These are phyloP conservation scores for Colletotrichum somersetense DNA, from an alignment of 2,329 filamentous ascomycete genomes.

Conservation along the genomic window DNA sequence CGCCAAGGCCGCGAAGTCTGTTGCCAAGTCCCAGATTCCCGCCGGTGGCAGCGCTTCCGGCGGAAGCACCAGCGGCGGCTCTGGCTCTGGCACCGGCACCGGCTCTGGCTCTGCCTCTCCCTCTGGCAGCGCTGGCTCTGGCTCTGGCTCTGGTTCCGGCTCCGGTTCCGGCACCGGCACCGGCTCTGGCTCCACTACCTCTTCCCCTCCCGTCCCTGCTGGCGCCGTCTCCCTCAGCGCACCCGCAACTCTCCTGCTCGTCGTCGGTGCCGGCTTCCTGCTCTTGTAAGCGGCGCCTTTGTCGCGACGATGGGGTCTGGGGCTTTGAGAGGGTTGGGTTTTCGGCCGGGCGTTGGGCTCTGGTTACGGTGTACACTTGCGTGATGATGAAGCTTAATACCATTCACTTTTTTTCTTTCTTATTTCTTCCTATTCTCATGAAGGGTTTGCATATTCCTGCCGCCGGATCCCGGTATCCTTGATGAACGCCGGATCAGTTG, in stretches of 20 bases:
- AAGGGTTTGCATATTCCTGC: neutral
- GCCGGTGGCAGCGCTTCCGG: conserved; percentile 40
- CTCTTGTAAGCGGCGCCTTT: conserved; percentile 49
- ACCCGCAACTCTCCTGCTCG: conserved; percentile 58
- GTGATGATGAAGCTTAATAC: conserved; percentile 40
- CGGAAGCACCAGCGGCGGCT: conserved; percentile 39
- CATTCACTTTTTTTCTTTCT: conserved; percentile 34
- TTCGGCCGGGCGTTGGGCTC: conserved; percentile 21
- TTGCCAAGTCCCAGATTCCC: conserved; percentile 46
- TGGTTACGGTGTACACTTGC: conserved; percentile 30
- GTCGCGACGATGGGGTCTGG: neutral
- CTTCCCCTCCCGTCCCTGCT: conserved; percentile 34
- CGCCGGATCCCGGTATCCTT: neutral
- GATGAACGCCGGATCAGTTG: neutral
- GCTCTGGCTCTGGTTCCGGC: conserved; percentile 20
- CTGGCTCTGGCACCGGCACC: conserved; percentile 21
- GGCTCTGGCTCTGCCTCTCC: conserved; percentile 20
- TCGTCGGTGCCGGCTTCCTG: conserved; percentile 58
- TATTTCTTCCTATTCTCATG: conserved; percentile 3
- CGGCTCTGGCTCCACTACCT: conserved; percentile 26
- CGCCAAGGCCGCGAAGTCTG: conserved; percentile 53
- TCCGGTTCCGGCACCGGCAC: conserved; percentile 43
- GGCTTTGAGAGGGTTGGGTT: neutral
- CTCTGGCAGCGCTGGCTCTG: conserved; percentile 40
- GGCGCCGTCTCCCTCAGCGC: conserved; percentile 52